Base-by-base conservation (phyloP, 2,329 filamentous ascomycete genomes). In the Fusarium sp. region DNA sequence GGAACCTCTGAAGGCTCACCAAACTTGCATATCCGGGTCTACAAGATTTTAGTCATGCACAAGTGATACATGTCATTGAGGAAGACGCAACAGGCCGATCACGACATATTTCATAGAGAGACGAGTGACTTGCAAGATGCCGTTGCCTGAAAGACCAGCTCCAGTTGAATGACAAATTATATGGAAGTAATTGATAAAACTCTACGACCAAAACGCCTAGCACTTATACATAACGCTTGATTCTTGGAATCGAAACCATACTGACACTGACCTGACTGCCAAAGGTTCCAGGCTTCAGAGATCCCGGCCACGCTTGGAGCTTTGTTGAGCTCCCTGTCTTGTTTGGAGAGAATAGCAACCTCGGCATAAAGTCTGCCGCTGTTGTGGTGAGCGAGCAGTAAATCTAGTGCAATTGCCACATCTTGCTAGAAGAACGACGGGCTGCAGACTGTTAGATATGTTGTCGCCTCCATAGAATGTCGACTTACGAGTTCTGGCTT, bases 231-330 rank as follows among this genome's bases (percentile, higher is more conserved):
- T 2, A 12, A 19, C 41, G n/a, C 15, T 25, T 25, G n/a, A 7
- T 42, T 44, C 4, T 12, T 10, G 41, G 16, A 25, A 44, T 11
- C 1, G 4, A 44, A 44, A 27, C 10, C 16, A 10, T 19, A 25
- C 0, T 7, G 7, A 25, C 1, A 5, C 7, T 44, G 16, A 5
- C 42, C 27, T 14, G 7, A 5, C 1, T 27, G 7, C 7, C 10
- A 27, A 5, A 14, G 2, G 16, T 44, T 44, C 3, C 10, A 44
- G 16, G 31, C 8, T 14, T 41, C 51, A 55, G 16, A 7, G 14
- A 10, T 11, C 5, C 21, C 11, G 21, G n/a, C 19, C 15, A 41
- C 25, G 5, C 7, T 25, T 10, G 11, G 37, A 19, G 25, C 21
- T 23, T 31, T 21, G 37, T 11, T 9, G 10, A 10, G 8, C 25